Conservation (phyloP, 495 filamentous ascomycete genomes). For the Penicillium turbatum region DNA sequence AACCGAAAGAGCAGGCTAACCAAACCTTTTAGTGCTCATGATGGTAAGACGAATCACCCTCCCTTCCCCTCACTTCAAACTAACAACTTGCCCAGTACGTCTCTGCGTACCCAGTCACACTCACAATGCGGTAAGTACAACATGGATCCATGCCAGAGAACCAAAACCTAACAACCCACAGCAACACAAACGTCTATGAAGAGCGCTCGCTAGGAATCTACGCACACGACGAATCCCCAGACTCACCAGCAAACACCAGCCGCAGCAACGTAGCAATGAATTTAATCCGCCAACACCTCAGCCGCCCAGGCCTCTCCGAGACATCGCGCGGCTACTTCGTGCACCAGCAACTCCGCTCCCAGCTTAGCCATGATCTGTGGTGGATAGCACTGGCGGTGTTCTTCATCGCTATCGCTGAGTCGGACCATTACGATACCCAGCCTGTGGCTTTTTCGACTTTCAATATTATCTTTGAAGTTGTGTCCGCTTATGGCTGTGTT, state of each 20-base stretch:
- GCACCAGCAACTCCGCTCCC: slow-evolving; percentile 64
- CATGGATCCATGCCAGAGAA: not conserved
- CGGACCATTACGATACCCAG: slow-evolving; percentile 57
- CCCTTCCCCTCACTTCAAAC: not conserved
- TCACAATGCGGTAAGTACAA: slow-evolving; percentile 49
- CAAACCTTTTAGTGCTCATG: slow-evolving; percentile 59
- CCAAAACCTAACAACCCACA: slow-evolving; percentile 7
- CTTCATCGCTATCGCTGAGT: slow-evolving; percentile 71
- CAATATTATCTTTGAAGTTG: slow-evolving; percentile 81
- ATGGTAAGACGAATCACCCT: slow-evolving; percentile 47
- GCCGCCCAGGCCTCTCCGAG: slow-evolving; percentile 27
- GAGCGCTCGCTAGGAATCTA: slow-evolving; percentile 68
- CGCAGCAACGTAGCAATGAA: slow-evolving; percentile 22
- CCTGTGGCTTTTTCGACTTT: slow-evolving; percentile 73
- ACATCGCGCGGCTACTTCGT: slow-evolving; percentile 52
- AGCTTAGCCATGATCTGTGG: slow-evolving; percentile 85
- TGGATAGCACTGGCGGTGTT: slow-evolving; percentile 72
- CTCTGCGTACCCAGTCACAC: slow-evolving; percentile 52
- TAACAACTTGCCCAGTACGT: slow-evolving; percentile 50
- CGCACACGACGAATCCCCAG: slow-evolving; percentile 34
- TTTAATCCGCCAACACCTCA: slow-evolving; percentile 25
- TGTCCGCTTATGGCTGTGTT: slow-evolving; percentile 81
- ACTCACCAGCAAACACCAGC: slow-evolving; percentile 15
- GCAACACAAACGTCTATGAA: slow-evolving; percentile 73
- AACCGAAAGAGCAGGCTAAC: slow-evolving; percentile 9